These are phyloP conservation scores for Microbotryomycetes sp. DNA, from an alignment of 1,284 basidiomycete species.

Conservation along the genomic window DNA sequence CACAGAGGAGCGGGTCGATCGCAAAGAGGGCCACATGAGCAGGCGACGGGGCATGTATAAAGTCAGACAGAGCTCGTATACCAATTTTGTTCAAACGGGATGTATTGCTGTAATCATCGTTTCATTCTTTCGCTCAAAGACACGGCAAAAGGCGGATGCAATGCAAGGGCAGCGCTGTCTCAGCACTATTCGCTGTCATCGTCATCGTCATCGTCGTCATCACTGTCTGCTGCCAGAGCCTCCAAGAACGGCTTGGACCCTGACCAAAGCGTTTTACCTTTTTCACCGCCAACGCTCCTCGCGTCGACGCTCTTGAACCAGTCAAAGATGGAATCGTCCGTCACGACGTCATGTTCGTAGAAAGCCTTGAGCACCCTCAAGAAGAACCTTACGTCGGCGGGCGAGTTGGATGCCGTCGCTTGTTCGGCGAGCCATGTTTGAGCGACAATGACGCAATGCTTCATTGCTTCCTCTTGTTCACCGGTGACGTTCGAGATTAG, in stretches of 20 bases:
- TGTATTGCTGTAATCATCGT: too few relatives aligned
- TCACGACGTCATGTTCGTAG: slow-evolving; percentile 45
- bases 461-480: slow-evolving; percentile 40
- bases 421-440: slow-evolving; percentile 37
- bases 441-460: slow-evolving; percentile 36
- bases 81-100: too few relatives aligned
- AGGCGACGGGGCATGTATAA: too few relatives aligned
- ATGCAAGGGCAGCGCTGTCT: too few relatives aligned
- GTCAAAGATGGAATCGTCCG: slow-evolving; percentile 41
- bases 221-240: slow-evolving; percentile 41
- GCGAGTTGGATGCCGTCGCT: slow-evolving; percentile 6
- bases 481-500: slow-evolving; percentile 40
- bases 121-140: too few relatives aligned
- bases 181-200: slow-evolving; percentile 24
- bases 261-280: slow-evolving; percentile 39
- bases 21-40: too few relatives aligned
- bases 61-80: too few relatives aligned
- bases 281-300: slow-evolving; percentile 33
- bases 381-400: slow-evolving; percentile 36
- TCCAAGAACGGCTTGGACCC: slow-evolving; percentile 42
- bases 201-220: slow-evolving; percentile 39
- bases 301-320: slow-evolving; percentile 40
- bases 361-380: slow-evolving; percentile 42
- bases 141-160: too few relatives aligned
- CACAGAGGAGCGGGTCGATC: too few relatives aligned